phyloP scores from a whole-genome alignment of 2,329 filamentous ascomycete genomes.

The Pyrenophora seminiperda region DNA sequence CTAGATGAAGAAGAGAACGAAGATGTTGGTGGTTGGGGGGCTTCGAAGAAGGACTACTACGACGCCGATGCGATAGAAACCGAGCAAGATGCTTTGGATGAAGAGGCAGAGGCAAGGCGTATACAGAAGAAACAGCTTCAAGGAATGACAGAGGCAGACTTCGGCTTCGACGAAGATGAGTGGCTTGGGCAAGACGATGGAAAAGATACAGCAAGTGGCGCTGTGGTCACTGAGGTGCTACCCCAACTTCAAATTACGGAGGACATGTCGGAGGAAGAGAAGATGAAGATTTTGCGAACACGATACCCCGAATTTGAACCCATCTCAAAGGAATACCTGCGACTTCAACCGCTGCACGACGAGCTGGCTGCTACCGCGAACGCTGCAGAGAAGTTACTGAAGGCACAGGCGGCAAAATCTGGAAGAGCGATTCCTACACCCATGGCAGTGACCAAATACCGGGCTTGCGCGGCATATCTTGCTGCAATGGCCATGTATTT shows the following conservation, averaged over 20 bases:
- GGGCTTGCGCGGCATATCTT: conserved; percentile 83
- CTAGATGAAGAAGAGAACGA: conserved; percentile 60
- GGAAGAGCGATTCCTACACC: conserved; percentile 30
- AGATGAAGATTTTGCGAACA: conserved; percentile 73
- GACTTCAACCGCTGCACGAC: conserved; percentile 67
- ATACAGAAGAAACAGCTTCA: conserved; percentile 90
- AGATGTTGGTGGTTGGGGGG: conserved; percentile 78
- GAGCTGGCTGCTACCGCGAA: conserved; percentile 64
- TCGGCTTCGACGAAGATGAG: conserved; percentile 87
- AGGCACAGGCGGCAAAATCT: conserved; percentile 33
- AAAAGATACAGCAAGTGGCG: conserved; percentile 53
- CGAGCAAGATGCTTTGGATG: conserved; percentile 78
- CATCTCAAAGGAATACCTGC: conserved; percentile 77
- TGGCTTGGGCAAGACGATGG: conserved; percentile 67
- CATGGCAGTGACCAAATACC: conserved; percentile 66
- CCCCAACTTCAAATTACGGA: conserved; percentile 81
- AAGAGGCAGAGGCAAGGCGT: conserved; percentile 86
- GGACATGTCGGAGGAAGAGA: conserved; percentile 76
- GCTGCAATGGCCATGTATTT: conserved; percentile 92
- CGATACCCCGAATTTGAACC: conserved; percentile 93
- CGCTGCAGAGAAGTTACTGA: conserved; percentile 56
- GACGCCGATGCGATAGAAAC: conserved; percentile 78
- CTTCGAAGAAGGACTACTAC: conserved; percentile 89
- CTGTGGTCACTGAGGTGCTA: conserved; percentile 82
- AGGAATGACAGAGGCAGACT: conserved; percentile 89